Evolutionary conservation across 2,329 filamentous ascomycete species (phyloP), one percentile per base, ranked within the genome.

Genomic region (Lasiodiplodia hormozganensis): DNA sequence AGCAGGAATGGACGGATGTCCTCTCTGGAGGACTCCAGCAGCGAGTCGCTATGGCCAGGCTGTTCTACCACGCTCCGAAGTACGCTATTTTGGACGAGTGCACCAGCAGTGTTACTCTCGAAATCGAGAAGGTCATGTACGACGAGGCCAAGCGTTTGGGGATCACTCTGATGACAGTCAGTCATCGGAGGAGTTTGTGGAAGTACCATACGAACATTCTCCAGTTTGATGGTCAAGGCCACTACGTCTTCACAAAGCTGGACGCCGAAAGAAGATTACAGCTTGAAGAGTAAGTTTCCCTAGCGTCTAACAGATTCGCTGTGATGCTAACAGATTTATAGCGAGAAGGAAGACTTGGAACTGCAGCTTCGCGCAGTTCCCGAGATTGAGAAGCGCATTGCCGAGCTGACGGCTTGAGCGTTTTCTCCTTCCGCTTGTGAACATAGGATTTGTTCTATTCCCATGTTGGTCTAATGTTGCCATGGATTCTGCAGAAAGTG

Each of bases 31-130:
- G 96, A 7, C 85, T 97, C 23, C 96, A 99, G 82, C 96, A 99
- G 83, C 91, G 96, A 65, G 92, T 99, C 25, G 96, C 96, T 70
- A 98, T 98, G 93, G 96, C 96, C 0, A 87, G 96, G 0, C 86
- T 97, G 21, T 97, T 97, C 81, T 98, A 98, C 81, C 95, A 98
- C 81, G 86, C 89, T 11, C 95, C 95, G 0, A 90, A 92, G 74
- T 98, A 97, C 79, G 96, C 96, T 12, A 99, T 99, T 73, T 85
- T 99, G 47, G 96, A 99, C 78, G 96, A 99, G 82, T 99, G 96
- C 81, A 99, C 96, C 7, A 94, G 91, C 68, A 93, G 90, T 65
- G 93, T 99, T n/a, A 97, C 96, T 18, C 86, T 97, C 34, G 95
- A 98, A 73, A 94, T 94, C 70, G 96, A 99, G 77, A 91, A 93